Evolutionary conservation across 306 rosid species (phyloP), one percentile per base, ranked within the genome.

Genomic region (Corylus americana): DNA sequence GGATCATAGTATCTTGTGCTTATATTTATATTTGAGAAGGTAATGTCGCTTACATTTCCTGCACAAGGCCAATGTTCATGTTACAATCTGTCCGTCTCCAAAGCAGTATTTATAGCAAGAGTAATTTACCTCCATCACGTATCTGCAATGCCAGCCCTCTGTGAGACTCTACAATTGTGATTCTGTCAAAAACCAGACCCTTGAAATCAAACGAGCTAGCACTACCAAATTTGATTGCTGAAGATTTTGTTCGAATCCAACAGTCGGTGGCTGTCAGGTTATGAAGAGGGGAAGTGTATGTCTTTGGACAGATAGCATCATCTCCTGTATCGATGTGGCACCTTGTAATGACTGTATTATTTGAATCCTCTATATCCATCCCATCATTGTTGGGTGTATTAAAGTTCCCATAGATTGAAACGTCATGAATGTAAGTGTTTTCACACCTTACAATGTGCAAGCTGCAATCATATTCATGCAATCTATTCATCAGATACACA

Each of bases 291-390:
- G 92, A 91, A 11, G 89, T 81, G 74, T 54, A 90, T 12, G 98
- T 83, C 85, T 94, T 94, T 10, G 97, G 97, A 84, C 97, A 92
- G 77, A 94, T 91, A 25, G 97, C 98, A 87, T 94, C 98, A 76
- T 94, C 98, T 29, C 97, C 97, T 7, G 97, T 94, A 77, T 94
- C 87, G 7, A 94, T 94, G 86, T 86, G 93, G 83, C 97, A 91
- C 77, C 94, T 72, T 11, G 85, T 91, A 78, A 94, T 92, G 6
- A 85, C 51, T 5, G 97, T 92, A 80, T 94, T 89, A 55, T 94
- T 94, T 35, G 98, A 92, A 85, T 94, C 98, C 83, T 94, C 98
- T 5, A 94, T 91, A 75, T 92, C 98, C 61, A 94, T 94, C 7
- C 98, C 98, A 57, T 92, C 98, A 11, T 91, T 94, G 85, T 94